A percentile compares a stretch with the other conserved stretches of the same genome.
phyloP scores from a whole-genome alignment of 306 rosid species.

The Bauhinia variegata region DNA sequence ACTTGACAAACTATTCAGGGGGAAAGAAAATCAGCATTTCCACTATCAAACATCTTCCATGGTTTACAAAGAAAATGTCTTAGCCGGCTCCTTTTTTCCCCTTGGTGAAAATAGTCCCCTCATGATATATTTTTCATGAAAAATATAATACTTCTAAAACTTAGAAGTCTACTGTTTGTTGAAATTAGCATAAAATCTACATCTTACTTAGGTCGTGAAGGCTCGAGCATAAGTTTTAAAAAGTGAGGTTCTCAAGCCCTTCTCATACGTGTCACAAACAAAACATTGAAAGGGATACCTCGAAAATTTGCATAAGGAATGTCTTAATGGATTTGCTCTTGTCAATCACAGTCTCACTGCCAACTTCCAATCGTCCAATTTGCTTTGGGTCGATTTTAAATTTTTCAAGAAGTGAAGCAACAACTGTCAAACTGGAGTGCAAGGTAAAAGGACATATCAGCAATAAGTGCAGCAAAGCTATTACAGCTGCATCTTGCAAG shows the following conservation, averaged over 20 bases:
- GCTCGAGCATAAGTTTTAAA: too few relatives aligned
- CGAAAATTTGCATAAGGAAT: constrained; percentile 79
- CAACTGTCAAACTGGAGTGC: constrained; percentile 72
- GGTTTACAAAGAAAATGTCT: too few relatives aligned
- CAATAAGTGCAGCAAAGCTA: too few relatives aligned
- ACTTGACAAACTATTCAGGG: neutral
- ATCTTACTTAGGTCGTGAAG: too few relatives aligned
- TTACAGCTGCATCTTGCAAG: too few relatives aligned
- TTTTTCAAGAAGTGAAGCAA: constrained; percentile 68
- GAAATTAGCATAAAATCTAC: too few relatives aligned
- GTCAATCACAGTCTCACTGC: constrained; percentile 89
- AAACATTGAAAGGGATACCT: constrained; percentile 53
- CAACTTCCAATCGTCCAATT: constrained; percentile 90
- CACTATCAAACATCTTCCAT: neutral
- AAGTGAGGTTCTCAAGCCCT: constrained; percentile 1
- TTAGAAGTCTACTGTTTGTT: too few relatives aligned
- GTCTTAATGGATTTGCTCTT: constrained; percentile 95
- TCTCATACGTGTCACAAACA: neutral
- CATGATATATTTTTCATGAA: too few relatives aligned
- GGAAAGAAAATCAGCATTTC: neutral
- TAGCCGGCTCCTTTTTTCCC: too few relatives aligned
- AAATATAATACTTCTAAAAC: too few relatives aligned
- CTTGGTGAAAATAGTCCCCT: too few relatives aligned
- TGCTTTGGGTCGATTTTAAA: constrained; percentile 70
- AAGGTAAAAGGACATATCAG: neutral